These are phyloP conservation scores for Oryza meridionalis DNA, from an alignment of 176 grass and related monocot species.

Conservation along the genomic window DNA sequence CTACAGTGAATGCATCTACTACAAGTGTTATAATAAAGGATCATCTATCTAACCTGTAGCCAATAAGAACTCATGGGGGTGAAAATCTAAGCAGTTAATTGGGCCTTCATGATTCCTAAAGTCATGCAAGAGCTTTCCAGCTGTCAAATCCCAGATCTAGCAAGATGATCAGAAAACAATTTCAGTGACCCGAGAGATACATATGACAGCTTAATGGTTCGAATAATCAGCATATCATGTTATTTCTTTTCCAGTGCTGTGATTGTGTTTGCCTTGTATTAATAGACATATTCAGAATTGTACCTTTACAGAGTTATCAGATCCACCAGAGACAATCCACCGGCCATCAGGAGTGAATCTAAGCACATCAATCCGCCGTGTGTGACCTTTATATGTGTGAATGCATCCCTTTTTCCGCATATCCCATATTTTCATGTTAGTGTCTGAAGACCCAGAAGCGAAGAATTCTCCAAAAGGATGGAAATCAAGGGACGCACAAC, in stretches of 20 bases:
- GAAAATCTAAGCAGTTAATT: slow-evolving; percentile 89
- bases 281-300: slow-evolving; percentile 23
- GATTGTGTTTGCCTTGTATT: background rate
- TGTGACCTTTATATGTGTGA: slow-evolving; percentile 94
- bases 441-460: slow-evolving; percentile 87
- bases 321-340: slow-evolving; percentile 92
- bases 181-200: slow-evolving; percentile 29
- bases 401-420: slow-evolving; percentile 88
- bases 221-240: background rate
- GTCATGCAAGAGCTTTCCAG: slow-evolving; percentile 82
- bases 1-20: background rate
- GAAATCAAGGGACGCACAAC: slow-evolving; percentile 82
- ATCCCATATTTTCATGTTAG: slow-evolving; percentile 98
- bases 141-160: slow-evolving; percentile 97
- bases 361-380: slow-evolving; percentile 71
- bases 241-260: background rate
- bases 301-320: slow-evolving; percentile 85
- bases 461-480: slow-evolving; percentile 97
- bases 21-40: slow-evolving; percentile 13
- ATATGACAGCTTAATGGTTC: background rate
- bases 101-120: slow-evolving; percentile 85
- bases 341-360: slow-evolving; percentile 89
- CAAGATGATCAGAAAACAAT: slow-evolving; percentile 32
- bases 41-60: slow-evolving; percentile 70
- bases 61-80: slow-evolving; percentile 82